Base-by-base conservation (phyloP, 2,329 filamentous ascomycete genomes). In the Hypocreales sp. region DNA sequence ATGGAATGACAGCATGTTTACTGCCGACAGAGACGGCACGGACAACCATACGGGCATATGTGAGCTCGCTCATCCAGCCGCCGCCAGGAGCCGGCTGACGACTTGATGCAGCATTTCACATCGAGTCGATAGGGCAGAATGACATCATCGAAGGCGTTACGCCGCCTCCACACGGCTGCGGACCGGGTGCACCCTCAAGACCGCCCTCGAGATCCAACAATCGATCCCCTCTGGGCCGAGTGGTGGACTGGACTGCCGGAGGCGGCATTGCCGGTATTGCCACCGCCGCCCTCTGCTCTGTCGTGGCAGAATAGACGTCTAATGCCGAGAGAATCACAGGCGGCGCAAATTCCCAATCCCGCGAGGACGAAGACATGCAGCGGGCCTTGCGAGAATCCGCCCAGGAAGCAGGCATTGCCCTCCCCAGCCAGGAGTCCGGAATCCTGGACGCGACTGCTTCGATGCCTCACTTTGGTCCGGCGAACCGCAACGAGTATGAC, bases 151-250 rank as follows among this genome's bases (percentile, higher is more conserved):
- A 60, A 23, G 58, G 59, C 13, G 46, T 56, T 8, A 51, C 58
- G 6, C 53, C 59, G 19, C 50, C 50, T 2, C 42, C 45, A 9
- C 53, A 55, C 20, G 46, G 48, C 24, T 59, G 60, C 31, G 52
- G 50, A 20, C 48, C 50, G 7, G 54, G 52, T 16, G 61, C 64
- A 5, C 66, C 67, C 0, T 73, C 72, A 12, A 59, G 71, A 30
- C 72, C 72, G n/a, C 72, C 72, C 2, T 76, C 72, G 14, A 55
- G 70, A 46, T 56, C 63, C 24, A 66, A 64, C 33, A 62, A 62
- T 35, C 59, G 58, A 40, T 74, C 71, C 19, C 69, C 71, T 7
- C 44, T 72, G 32, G 56, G 60, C 44, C 64, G 52, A 38, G 50
- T 66, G 35, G 50, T 60, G 36, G 61, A 69, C 28, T 60, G 61